Conservation (phyloP, 2,329 filamentous ascomycete genomes). For the Beauveria pseudobassiana region DNA sequence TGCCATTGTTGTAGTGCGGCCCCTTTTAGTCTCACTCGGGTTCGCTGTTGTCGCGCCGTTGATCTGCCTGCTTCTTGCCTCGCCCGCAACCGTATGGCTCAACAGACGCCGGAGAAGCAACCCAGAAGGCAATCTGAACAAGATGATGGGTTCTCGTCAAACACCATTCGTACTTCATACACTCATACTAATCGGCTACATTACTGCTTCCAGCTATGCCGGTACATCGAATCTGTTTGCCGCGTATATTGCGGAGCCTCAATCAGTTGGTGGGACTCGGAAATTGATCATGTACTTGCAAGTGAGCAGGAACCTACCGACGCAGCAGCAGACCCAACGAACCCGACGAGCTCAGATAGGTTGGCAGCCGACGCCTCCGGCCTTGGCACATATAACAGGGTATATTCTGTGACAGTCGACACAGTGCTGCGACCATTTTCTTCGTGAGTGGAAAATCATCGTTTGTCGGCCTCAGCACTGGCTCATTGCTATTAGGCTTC, state of each 20-base stretch:
- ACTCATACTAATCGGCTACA: conserved; percentile 37
- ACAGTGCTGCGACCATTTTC: conserved; percentile 63
- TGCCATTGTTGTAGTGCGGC: conserved; percentile 33
- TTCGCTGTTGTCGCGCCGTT: conserved; percentile 43
- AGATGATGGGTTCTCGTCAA: conserved; percentile 21
- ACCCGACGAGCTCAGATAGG: no score
- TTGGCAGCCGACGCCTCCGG: neutral
- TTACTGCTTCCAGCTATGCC: conserved; percentile 48
- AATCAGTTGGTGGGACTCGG: conserved; percentile 52
- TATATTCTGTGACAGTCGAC: conserved; percentile 32
- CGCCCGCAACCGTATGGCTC: conserved; percentile 31
- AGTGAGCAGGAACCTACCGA: neutral
- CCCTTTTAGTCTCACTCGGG: conserved; percentile 39
- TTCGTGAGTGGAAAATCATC: conserved; percentile 44
- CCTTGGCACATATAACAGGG: conserved; percentile 28
- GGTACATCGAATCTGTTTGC: conserved; percentile 57
- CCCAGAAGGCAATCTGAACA: conserved; percentile 16
- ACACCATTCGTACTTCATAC: conserved; percentile 41
- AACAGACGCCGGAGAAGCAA: conserved; percentile 23
- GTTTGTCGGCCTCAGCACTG: neutral
- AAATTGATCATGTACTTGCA: conserved; percentile 19
- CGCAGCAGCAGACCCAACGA: neutral
- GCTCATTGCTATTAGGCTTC: conserved; percentile 32
- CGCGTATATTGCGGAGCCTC: conserved; percentile 52
- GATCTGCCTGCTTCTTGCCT: conserved; percentile 35